Evolutionary conservation across 257 asterid species (phyloP), one percentile per base, ranked within the genome.

Genomic region (Solanum dulcamara): DNA sequence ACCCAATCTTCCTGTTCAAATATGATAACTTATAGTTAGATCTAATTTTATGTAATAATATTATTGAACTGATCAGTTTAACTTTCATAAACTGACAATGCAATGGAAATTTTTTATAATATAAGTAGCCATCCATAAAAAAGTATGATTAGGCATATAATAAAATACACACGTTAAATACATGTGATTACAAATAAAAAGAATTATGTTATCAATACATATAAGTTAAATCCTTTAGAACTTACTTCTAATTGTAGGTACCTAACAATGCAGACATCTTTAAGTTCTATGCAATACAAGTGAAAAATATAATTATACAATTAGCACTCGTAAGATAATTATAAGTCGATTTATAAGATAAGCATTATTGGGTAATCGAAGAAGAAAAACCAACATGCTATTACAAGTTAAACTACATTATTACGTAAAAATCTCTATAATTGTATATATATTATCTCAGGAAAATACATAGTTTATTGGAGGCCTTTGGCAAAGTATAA

Each of bases 1-100:
- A 95, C 98, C 98, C 98, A 95, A 24, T 95, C 98, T 86, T 95
- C 98, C 98, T 94, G 96, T 42, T 37, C 28, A 89, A 85, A 35
- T 37, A 20, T 26, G 1, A 15, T 62, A 17, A 24, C 24, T n/a
- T 22, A 33, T 30, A 4, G 33, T 81, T 57, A 53, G 40, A 20
- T 30, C 28, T 32, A 26, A 26, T 35, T 18, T 35, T 9, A 80
- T 37, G 32, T 50, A 20, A 80, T 6, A 48, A 35, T 7, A 50
- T 51, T 17, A 18, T 80, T 30, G 0, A 79, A 33, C 4, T 51
- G 10, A 0, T 0, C 1, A 9, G 8, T 68, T 68, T 33, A 68
- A 2, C 40, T 35, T 68, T 1, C 35, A 68, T 68, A 0, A 6
- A 68, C 2, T 2, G 44, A 9, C 6, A 0, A 1, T 68, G n/a